Evolutionary conservation across 805 yeast genomes (phyloP).

Genomic region (Cyberlindnera mississippiensis): DNA sequence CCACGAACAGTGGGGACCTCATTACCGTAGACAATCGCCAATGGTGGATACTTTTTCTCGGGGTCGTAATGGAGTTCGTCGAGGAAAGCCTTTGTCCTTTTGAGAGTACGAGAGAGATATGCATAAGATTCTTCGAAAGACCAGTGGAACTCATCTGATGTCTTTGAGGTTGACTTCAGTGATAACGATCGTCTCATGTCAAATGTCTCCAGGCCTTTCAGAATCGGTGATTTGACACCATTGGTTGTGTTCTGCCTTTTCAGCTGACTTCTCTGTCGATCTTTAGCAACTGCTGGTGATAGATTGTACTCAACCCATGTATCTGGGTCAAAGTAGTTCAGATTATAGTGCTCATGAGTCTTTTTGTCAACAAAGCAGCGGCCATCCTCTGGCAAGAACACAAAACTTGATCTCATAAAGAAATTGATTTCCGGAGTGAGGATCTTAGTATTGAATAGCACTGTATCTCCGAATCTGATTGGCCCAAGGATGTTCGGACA

Average conservation of each 20-base stretch:
- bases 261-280: too few species aligned
- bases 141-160: constrained; percentile 23
- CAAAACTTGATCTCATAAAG: constrained; percentile 81
- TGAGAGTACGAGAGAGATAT: constrained; percentile 60
- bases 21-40: constrained; percentile 79
- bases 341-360: constrained; percentile 52
- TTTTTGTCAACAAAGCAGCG: constrained; percentile 62
- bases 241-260: too few species aligned
- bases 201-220: not conserved
- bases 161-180: constrained; percentile 7
- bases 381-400: constrained; percentile 74
- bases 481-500: constrained; percentile 89
- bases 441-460: constrained; percentile 67
- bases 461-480: constrained; percentile 73
- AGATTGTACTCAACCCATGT: constrained; percentile 75
- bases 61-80: constrained; percentile 52
- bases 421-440: constrained; percentile 80
- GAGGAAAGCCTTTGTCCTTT: constrained; percentile 53
- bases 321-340: constrained; percentile 78
- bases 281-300: constrained; percentile 61
- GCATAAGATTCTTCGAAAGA: constrained; percentile 52
- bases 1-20: constrained; percentile 84
- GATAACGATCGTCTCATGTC: constrained; percentile 22
- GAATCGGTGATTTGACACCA: too few species aligned
- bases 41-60: constrained; percentile 66